Evolutionary conservation across 1,284 basidiomycete genomes (phyloP), one percentile per base, ranked within the genome.

Genomic region (Naganishia sp.): DNA sequence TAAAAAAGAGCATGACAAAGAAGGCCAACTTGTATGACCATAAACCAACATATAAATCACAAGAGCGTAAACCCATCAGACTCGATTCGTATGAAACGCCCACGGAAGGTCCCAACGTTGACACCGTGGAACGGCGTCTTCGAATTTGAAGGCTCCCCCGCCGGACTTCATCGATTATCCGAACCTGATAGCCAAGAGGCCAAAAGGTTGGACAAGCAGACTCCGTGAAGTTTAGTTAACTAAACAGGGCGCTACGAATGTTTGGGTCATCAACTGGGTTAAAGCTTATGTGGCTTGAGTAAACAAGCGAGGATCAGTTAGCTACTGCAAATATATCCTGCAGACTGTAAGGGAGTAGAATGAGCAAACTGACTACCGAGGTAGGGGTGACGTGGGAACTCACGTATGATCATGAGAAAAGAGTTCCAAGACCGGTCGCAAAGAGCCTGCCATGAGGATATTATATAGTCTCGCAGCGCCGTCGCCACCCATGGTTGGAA

Each of bases 261-360:
- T 66, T 69, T 69, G 36, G n/a, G 68, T 69, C 68, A 69, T 69
- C 68, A 66, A 50, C 68, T 69, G 65, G 68, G 61, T 66, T 65
- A 33, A 69, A 69, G 68, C 68, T 69, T 67, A 54, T 63, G 64
- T 69, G 68, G 68, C 68, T 69, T 66, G 68, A 63, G 63, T 69
- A 63, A 66, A 69, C 68, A 66, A 69, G 68, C 68, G 65, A 69
- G 36, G 65, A 69, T 69, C 68, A 69, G 68, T 66, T 69, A 69
- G 68, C 68, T 69, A 60, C 68, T 65, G 66, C 65, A 69, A 69
- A 69, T 69, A 69, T 66, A 69, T 69, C 68, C 68, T 69, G 68
- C 68, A 69, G 68, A 69, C 68, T 69, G 55, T 66, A 39, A 42
- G 10, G 6, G 42, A 52, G 21, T 55, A 10, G 23, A 23, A 10